These are phyloP conservation scores for Boletus coccyginus DNA, from an alignment of 768 basidiomycete species.

Conservation along the genomic window DNA sequence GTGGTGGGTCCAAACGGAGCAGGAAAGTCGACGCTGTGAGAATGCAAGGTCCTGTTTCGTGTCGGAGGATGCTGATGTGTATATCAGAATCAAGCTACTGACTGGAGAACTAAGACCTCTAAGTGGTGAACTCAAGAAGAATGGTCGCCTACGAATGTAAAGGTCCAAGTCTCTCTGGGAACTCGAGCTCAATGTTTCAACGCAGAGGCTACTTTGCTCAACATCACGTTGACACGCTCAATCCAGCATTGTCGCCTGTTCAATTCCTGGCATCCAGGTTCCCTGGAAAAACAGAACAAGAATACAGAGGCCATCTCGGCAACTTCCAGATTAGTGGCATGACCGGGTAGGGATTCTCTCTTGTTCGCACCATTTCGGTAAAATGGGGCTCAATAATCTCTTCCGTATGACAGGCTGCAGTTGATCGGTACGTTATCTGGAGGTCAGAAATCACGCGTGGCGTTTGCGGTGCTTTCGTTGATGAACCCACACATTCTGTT, in stretches of 20 bases:
- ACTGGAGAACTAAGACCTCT: constrained; percentile 20
- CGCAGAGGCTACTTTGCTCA: constrained; percentile 88
- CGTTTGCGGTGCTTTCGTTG: constrained; percentile 83
- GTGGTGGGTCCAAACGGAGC: constrained; percentile 95
- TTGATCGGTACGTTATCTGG: constrained; percentile 89
- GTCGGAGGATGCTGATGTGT: constrained; percentile 3
- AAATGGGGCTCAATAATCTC: background rate
- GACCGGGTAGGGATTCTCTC: constrained; percentile 62
- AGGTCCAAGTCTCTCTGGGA: constrained; percentile 24
- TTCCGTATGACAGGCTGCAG: constrained; percentile 55
- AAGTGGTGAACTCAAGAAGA: constrained; percentile 80
- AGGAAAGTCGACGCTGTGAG: constrained; percentile 93
- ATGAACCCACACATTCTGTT: constrained; percentile 89
- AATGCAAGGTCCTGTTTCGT: background rate
- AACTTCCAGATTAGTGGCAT: constrained; percentile 97
- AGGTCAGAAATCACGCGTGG: constrained; percentile 95
- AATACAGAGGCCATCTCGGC: constrained; percentile 92
- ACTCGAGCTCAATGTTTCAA: background rate
- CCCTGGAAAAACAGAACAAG: constrained; percentile 94
- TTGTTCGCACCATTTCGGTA: background rate
- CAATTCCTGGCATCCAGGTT: constrained; percentile 89
- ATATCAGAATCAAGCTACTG: constrained; percentile 74
- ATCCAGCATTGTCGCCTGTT: constrained; percentile 84
- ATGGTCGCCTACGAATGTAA: constrained; percentile 88
- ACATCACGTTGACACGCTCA: constrained; percentile 91